Percentiles rank a stretch among this genome's conserved stretches.
Conservation (phyloP, 73 alveolate genomes). For the Strombidium stylifer region DNA sequence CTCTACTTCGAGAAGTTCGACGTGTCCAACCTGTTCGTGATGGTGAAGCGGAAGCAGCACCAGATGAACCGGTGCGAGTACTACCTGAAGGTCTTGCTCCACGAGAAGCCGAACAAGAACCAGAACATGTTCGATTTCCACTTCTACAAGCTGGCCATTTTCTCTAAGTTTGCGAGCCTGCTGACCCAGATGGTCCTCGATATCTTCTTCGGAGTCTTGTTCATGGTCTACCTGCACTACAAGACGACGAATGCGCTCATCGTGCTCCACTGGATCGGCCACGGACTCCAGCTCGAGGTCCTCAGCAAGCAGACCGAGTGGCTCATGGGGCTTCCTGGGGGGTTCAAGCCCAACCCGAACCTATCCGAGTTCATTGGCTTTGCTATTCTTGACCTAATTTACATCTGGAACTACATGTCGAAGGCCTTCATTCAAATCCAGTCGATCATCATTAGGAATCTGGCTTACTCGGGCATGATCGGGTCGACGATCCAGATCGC, state of each 20-base stretch:
- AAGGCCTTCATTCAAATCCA: constrained; percentile 59
- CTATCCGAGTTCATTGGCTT: constrained; percentile 66
- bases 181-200: constrained; percentile 46
- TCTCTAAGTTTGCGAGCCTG: constrained; percentile 1
- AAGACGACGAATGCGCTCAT: constrained; percentile 44
- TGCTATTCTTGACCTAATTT: constrained; percentile 55
- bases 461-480: constrained; percentile 60
- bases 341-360: constrained; percentile 77
- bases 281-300: constrained; percentile 75
- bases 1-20: too few relatives aligned
- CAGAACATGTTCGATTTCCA: constrained; percentile 26
- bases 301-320: constrained; percentile 66
- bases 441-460: constrained; percentile 43
- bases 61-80: too few relatives aligned
- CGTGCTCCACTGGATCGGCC: constrained; percentile 64
- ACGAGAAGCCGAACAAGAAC: too few relatives aligned
- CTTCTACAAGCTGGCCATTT: constrained; percentile 26
- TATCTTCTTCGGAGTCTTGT: constrained; percentile 51
- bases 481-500: constrained; percentile 65
- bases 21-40: too few relatives aligned
- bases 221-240: constrained; percentile 38
- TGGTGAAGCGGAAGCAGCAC: too few relatives aligned
- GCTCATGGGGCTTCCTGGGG: constrained; percentile 88
- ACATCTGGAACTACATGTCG: constrained; percentile 65
- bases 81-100: too few relatives aligned